Conservation (phyloP, 1,139 yeast genomes). For the Arxiozyma bovina region DNA sequence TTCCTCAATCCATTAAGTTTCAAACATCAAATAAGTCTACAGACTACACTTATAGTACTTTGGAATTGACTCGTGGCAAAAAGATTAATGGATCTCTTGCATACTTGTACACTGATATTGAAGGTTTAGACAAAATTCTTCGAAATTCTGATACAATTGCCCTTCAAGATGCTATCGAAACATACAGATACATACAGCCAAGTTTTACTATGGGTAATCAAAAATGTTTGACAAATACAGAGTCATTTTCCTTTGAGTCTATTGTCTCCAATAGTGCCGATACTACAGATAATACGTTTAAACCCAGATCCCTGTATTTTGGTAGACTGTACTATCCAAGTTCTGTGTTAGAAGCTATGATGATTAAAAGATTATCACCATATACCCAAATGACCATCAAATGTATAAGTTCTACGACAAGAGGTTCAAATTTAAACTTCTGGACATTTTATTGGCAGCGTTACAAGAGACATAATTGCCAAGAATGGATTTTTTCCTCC, state of each 20-base stretch:
- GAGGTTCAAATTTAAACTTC: conserved; percentile 43
- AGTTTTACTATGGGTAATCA: conserved; percentile 8
- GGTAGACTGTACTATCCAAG: conserved; percentile 90
- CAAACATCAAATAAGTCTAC: conserved; percentile 69
- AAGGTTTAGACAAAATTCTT: neutral
- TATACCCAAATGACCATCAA: conserved; percentile 56
- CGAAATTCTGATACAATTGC: conserved; percentile 45
- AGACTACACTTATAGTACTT: conserved; percentile 62
- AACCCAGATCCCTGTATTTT: conserved; percentile 40
- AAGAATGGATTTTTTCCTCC: conserved; percentile 79
- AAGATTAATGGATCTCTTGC: conserved; percentile 76
- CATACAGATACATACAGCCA: conserved; percentile 58
- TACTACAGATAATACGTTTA: neutral
- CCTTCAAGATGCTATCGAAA: conserved; percentile 69
- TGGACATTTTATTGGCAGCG: conserved; percentile 68
- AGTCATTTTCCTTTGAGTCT: neutral
- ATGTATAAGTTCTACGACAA: conserved; percentile 53
- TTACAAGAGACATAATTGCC: conserved; percentile 54
- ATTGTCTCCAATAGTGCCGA: neutral
- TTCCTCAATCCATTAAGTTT: conserved; percentile 62
- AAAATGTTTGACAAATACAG: neutral
- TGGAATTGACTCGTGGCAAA: conserved; percentile 60
- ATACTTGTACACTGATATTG: conserved; percentile 59
- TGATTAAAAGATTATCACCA: conserved; percentile 49
- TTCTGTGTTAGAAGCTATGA: conserved; percentile 80